Base-by-base conservation (phyloP, 179 eudicot genomes). In the Beta lomatogona region DNA sequence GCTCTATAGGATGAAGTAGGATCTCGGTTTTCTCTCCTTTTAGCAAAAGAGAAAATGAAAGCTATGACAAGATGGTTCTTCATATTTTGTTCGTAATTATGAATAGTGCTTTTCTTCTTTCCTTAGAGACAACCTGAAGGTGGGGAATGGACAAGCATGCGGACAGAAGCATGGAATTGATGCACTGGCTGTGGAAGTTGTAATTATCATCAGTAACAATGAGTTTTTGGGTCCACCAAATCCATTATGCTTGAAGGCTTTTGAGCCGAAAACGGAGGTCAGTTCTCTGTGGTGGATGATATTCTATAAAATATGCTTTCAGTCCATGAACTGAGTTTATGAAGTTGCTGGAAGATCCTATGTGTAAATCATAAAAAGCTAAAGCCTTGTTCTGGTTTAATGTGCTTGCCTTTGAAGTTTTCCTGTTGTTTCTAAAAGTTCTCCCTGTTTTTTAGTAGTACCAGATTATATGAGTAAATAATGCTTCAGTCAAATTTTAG, bases 261-360 rank as follows among this genome's bases (percentile, higher is more conserved):
- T 75, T 84, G 90, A 85, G 70, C 57, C 73, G 12, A 90, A 78
- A 84, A 93, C 99, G 78, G 94, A 97, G 98, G 99, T 93, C 65
- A 60, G 86, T 19, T 28, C 41, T 61, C 60, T 79, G 41, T 63
- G 48, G 59, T 25, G 66, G 66, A 68, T 81, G 7, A 63, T 64
- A 18, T 19, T 8, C 63, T 18, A 16, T 25, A 1, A 19, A 55
- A 31, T 6, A 55, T 31, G 14, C 46, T 59, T 71, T 15, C 13
- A 19, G 46, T 52, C 48, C 41, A 5, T 69, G 57, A 57, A 44
- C 11, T 58, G 44, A 57, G 44, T 46, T 77, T 13, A 48, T 21
- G 61, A 45, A 65, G 5, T 50, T 9, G 8, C 12, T 65, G 31
- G 60, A 46, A 11, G 71, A 45, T 59, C 22, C 50, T 45, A 15